Percentiles rank a stretch among this genome's conserved stretches.
Conservation (phyloP, 306 rosid genomes). For the Benincasa hispida region DNA sequence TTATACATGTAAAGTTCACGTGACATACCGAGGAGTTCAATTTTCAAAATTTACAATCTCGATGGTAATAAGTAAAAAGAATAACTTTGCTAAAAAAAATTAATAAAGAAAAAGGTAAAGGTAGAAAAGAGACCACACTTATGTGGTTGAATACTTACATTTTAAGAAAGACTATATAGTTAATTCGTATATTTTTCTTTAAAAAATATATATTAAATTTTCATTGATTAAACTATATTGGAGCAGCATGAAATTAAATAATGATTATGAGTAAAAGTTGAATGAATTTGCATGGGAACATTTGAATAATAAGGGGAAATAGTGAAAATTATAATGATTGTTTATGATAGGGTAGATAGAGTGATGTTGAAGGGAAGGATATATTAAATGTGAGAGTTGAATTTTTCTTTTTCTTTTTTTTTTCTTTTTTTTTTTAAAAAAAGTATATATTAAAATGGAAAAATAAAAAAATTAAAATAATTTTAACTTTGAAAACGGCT, state of each 20-base stretch:
- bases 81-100: not conserved
- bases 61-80: not conserved
- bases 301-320: not conserved
- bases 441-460: not conserved
- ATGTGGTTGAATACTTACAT: not conserved
- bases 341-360: not conserved
- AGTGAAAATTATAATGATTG: not conserved
- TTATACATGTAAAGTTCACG: not conserved
- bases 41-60: not conserved
- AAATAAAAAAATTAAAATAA: not conserved
- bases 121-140: not conserved
- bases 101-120: not conserved
- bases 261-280: not conserved
- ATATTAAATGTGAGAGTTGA: slow-evolving; percentile 9
- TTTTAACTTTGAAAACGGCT: slow-evolving; percentile 7
- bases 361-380: not conserved
- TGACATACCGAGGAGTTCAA: not conserved
- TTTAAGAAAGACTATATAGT: not conserved
- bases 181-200: too few relatives aligned
- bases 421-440: too few relatives aligned
- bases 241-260: not conserved
- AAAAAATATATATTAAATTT: too few relatives aligned
- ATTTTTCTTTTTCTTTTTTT: too few relatives aligned
- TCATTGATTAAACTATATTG: too few relatives aligned
- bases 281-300: not conserved